phyloP scores from a whole-genome alignment of 768 basidiomycete genomes.

The Agrocybe praecox region DNA sequence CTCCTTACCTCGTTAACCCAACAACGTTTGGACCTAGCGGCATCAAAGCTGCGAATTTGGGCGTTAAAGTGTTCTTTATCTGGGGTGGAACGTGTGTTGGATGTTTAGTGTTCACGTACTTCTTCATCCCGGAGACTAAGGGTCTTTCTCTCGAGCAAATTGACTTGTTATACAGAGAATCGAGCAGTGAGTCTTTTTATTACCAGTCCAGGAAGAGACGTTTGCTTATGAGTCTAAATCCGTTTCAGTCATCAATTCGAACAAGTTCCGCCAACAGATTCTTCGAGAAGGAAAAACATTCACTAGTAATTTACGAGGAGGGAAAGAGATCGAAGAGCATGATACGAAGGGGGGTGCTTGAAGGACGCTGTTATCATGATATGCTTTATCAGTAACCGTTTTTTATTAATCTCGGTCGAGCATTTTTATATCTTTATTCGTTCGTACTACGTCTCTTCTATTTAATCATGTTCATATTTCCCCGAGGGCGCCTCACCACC shows the following conservation, averaged over 20 bases:
- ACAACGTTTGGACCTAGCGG: conserved; percentile 21
- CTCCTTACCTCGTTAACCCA: conserved; percentile 59
- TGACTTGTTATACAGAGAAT: conserved; percentile 72
- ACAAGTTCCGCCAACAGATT: conserved; percentile 30
- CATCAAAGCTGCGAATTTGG: conserved; percentile 45
- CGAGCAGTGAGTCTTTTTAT: conserved; percentile 31
- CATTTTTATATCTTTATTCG: too few relatives aligned
- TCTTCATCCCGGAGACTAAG: conserved; percentile 49
- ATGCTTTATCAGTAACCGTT: too few relatives aligned
- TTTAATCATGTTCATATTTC: too few relatives aligned
- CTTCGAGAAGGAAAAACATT: too few relatives aligned
- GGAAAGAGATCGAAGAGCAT: too few relatives aligned
- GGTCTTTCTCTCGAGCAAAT: conserved; percentile 83
- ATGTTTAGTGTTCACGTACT: conserved; percentile 67
- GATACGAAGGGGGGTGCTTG: too few relatives aligned
- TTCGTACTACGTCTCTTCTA: too few relatives aligned
- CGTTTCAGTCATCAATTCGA: conserved; percentile 43
- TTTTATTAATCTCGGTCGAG: too few relatives aligned
- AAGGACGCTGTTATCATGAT: too few relatives aligned
- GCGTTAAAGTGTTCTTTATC: conserved; percentile 81
- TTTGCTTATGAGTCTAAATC: not conserved
- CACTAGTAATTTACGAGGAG: too few relatives aligned
- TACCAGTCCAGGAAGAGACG: not conserved
- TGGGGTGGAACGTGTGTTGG: conserved; percentile 69
- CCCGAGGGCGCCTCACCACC: too few relatives aligned